Evolutionary conservation across 2,329 filamentous ascomycete genomes (phyloP), one percentile per base, ranked within the genome.

Genomic region (Parastagonospora nodorum): DNA sequence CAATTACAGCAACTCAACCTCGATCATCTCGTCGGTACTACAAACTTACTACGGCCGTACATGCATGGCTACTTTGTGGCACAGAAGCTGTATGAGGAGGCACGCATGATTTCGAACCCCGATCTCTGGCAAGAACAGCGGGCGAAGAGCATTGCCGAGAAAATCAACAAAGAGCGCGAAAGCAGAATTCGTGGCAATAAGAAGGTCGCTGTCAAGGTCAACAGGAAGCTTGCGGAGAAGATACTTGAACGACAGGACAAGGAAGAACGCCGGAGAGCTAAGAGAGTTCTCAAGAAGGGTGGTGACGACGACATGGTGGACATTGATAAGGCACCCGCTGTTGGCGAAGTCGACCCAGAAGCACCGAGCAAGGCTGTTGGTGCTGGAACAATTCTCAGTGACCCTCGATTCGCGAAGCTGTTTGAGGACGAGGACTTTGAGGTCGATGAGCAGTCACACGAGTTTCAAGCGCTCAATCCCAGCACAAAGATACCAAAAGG

Each of bases 51-150:
- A 35, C 84, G 93, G 38, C 94, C 94, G 37, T 99, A 99, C 71
- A 99, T 99, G 95, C 94, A 99, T 72, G 95, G 94, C 63, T 97
- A 94, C 81, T 99, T 99, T 77, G 92, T 99, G 42, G 90, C 90
- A 31, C 93, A 95, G 64, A 91, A 92, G 68, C 77, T 99, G 24
- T 97, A 99, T 73, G 95, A 99, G 70, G 92, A 99, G 73, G 94
- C 94, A 14, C 83, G 90, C 48, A 79, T 99, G 53, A 96, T 97
- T 64, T 88, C 89, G 42, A 96, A 97, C 75, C 94, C 94, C 0
- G 95, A 95, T 69, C 84, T 95, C 45, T 96, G 89, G 82, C 91
- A 97, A 70, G 90, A 97, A 67, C 91, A 97, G 74, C 84, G 92
- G 50, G 87, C 88, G 53, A 97, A 96, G 81, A 87, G 89, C 60